phyloP scores from a whole-genome alignment of 2,329 filamentous ascomycete species.

The Claviceps spartinae region DNA sequence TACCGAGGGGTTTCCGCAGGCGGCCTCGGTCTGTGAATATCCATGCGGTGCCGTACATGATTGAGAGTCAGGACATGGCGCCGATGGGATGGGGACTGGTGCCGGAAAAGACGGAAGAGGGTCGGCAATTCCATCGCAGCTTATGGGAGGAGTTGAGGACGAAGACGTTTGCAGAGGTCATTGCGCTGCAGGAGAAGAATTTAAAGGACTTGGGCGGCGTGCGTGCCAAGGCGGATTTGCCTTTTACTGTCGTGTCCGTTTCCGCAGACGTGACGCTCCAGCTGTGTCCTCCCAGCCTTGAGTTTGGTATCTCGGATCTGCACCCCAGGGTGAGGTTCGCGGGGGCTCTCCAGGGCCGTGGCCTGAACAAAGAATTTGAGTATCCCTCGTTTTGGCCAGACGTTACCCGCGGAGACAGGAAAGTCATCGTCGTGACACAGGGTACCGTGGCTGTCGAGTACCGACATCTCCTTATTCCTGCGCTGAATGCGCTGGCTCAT shows the following conservation, averaged over 20 bases:
- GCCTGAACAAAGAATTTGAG: not conserved
- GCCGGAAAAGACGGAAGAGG: not conserved
- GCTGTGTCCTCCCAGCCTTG: conserved; percentile 24
- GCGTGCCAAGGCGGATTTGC: conserved; percentile 10
- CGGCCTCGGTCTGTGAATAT: conserved; percentile 26
- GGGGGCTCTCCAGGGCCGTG: conserved; percentile 21
- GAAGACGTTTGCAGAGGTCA: not conserved
- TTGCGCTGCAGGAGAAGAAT: not conserved
- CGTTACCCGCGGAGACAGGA: conserved; percentile 16
- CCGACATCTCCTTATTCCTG: conserved; percentile 29
- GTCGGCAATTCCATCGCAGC: not conserved
- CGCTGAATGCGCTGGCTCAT: conserved; percentile 27
- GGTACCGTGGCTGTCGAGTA: conserved; percentile 29
- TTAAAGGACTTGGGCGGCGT: not conserved
- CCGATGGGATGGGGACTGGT: not conserved
- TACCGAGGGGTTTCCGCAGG: conserved; percentile 22
- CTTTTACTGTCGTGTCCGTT: conserved; percentile 22
- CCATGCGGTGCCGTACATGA: conserved; percentile 22
- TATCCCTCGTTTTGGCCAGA: conserved; percentile 1
- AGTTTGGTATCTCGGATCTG: conserved; percentile 24
- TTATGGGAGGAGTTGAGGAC: not conserved
- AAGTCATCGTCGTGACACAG: conserved; percentile 32
- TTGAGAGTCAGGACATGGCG: conserved; percentile 15
- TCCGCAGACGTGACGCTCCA: conserved; percentile 23
- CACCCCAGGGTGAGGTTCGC: conserved; percentile 27